Percentiles rank a stretch among this genome's conserved stretches.
phyloP scores from a whole-genome alignment of 2,329 filamentous ascomycete genomes.

The Colletotrichum eleusines region DNA sequence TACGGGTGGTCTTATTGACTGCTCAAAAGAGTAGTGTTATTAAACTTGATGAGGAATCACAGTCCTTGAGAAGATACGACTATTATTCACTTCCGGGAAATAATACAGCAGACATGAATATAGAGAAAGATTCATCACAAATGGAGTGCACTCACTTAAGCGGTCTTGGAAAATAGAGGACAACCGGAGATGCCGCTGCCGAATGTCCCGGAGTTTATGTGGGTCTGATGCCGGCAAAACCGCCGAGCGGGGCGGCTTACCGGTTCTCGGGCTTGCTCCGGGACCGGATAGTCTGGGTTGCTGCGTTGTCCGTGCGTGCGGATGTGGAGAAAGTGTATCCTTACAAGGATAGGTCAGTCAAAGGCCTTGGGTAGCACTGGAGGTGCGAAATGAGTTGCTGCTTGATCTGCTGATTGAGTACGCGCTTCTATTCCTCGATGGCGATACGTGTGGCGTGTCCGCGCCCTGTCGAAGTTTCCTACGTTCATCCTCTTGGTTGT shows the following conservation, averaged over 20 bases:
- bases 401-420: not conserved
- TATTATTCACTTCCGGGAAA: not conserved
- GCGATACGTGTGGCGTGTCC: not conserved
- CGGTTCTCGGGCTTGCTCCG: not conserved
- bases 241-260: not conserved
- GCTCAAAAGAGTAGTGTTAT: not conserved
- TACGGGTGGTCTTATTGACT: not conserved
- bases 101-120: not conserved
- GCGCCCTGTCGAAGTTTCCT: not conserved
- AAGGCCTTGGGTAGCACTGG: not conserved
- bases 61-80: not conserved
- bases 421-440: not conserved
- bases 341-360: not conserved
- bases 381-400: too few relatives aligned
- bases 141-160: not conserved
- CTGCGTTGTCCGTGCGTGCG: not conserved
- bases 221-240: not conserved
- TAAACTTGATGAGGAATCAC: too few relatives aligned
- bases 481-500: not conserved
- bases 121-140: not conserved
- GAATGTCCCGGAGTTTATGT: not conserved
- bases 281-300: not conserved
- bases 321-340: not conserved
- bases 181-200: not conserved
- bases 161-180: not conserved